These are phyloP conservation scores for Brassica cretica DNA, from an alignment of 345 rosid genomes.

Conservation along the genomic window DNA sequence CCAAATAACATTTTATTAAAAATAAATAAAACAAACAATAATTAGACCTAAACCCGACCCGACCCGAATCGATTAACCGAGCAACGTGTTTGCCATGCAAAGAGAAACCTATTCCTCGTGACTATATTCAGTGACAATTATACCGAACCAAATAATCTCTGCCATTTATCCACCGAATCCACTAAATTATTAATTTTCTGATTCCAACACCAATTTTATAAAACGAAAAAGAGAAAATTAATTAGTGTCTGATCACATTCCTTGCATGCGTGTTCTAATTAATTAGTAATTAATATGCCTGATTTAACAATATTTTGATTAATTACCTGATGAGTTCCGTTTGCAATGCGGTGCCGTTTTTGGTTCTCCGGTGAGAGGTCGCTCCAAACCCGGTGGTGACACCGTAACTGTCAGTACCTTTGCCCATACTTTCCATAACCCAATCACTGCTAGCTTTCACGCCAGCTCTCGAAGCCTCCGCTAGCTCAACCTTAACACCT, in stretches of 20 bases:
- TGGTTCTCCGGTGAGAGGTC: conserved; percentile 75
- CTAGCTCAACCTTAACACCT: conserved; percentile 48
- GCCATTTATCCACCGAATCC: conserved; percentile 10
- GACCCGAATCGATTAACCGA: not conserved
- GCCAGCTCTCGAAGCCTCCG: conserved; percentile 52
- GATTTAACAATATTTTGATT: not conserved
- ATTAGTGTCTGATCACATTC: conserved; percentile 13
- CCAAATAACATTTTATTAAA: not conserved
- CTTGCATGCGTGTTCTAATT: not conserved
- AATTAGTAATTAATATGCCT: not conserved
- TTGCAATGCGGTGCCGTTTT: conserved; percentile 65
- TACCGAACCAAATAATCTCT: conserved; percentile 23
- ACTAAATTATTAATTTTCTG: conserved; percentile 16
- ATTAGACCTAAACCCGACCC: not conserved
- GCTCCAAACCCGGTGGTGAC: conserved; percentile 83
- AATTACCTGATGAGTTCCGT: conserved; percentile 69
- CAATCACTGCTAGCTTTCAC: conserved; percentile 81
- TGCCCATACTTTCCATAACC: conserved; percentile 76
- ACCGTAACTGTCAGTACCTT: conserved; percentile 71
- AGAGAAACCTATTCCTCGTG: not conserved
- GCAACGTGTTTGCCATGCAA: conserved; percentile 36
- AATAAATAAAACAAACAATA: not conserved
- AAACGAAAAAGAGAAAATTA: not conserved
- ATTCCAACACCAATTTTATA: not conserved
- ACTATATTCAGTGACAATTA: conserved; percentile 30